Base-by-base conservation (phyloP, 2,329 filamentous ascomycete genomes). In the Zalaria obscura region DNA sequence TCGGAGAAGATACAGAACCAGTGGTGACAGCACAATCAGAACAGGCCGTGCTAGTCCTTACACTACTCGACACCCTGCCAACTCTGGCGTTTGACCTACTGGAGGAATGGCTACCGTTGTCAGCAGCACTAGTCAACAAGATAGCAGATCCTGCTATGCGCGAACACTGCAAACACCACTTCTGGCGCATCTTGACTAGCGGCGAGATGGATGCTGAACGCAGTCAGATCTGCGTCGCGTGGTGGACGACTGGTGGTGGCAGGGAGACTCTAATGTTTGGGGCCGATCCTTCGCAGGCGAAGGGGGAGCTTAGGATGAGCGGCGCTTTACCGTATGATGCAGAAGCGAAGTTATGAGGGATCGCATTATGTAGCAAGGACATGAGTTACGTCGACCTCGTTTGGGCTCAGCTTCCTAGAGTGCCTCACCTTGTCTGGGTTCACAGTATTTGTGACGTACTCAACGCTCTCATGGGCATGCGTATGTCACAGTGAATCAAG, bases 201-300 rank as follows among this genome's bases (percentile, higher is more conserved):
- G 86, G 86, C 3, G 86, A 93, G 63, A 82, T 94, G 76, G 87
- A 94, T 60, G 80, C 93, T 25, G 83, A 93, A 56, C 73, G 86
- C 45, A 80, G 84, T 5, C 76, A 80, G 34, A 71, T 83, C 28
- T 86, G 81, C 38, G 82, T 93, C 11, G 75, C 76, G 2, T 95
- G 88, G 88, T 94, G 88, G 88, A 83, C 78, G 62, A 63, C 75
- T 57, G 58, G 72, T 44, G 75, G 76, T 3, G 76, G 76, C 0
- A 63, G 72, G 38, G 74, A 78, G 44, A 59, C 67, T 50, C 65
- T 78, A 4, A 48, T 77, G 2, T 70, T 63, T 54, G 72, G 66
- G 3, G 51, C 48, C n/a, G 50, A 52, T 27, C 18, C 18, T 18
- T 18, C 18, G 18, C 38, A 55, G 4, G 50, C 61, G 34, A 55